Percentiles rank a stretch among this genome's conserved stretches.
Conservation (phyloP, 805 yeast species). For the Saturnispora hagleri region DNA sequence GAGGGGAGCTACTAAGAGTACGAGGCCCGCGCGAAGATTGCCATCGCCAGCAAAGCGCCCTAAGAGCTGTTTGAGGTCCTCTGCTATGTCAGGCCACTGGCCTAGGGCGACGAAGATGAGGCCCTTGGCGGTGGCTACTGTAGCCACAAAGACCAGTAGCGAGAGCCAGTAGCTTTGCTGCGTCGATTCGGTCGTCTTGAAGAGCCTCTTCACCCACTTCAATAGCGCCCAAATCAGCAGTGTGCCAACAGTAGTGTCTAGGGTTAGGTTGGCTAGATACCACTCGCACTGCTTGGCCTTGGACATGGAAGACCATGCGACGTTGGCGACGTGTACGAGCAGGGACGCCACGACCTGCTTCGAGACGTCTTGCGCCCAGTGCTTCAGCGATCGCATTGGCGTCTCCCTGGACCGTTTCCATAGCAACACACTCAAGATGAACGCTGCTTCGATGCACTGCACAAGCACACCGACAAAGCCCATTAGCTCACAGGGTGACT, state of each 20-base stretch:
- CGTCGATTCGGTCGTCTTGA: neutral
- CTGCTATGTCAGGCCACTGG: neutral
- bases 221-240: conserved; percentile 46
- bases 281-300: conserved; percentile 66
- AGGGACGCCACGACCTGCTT: conserved; percentile 86
- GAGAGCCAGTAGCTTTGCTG: neutral
- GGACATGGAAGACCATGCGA: conserved; percentile 31
- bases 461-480: conserved; percentile 83
- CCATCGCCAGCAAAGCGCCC: conserved; percentile 40
- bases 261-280: conserved; percentile 80
- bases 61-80: neutral
- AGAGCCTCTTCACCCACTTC: conserved; percentile 14
- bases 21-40: conserved; percentile 74
- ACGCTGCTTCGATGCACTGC: conserved; percentile 66
- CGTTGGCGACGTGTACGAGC: conserved; percentile 73
- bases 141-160: conserved; percentile 18
- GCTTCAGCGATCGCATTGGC: conserved; percentile 68
- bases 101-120: conserved; percentile 29
- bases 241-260: conserved; percentile 92
- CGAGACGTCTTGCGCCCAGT: conserved; percentile 84
- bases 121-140: conserved; percentile 50
- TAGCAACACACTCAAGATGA: conserved; percentile 66
- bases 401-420: conserved; percentile 80
- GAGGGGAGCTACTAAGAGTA: conserved; percentile 74
- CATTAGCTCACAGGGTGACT: conserved; percentile 44